Evolutionary conservation across 2,329 filamentous ascomycete genomes (phyloP), one percentile per base, ranked within the genome.

Genomic region (Boeremia lycopersici): DNA sequence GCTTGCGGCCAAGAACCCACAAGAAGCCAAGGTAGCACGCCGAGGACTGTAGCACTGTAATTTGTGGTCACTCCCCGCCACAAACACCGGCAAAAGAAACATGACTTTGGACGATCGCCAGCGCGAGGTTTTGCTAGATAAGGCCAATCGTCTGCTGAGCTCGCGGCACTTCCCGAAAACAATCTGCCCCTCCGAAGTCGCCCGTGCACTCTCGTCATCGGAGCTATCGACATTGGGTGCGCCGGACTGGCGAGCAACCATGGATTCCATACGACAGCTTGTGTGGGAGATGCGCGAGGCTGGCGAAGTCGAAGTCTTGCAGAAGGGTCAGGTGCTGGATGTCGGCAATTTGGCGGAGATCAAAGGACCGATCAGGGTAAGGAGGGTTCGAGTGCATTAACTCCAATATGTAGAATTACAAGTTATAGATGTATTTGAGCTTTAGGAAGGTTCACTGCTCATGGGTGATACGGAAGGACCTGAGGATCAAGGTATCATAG

Each of bases 171-270:
- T 66, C 44, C 81, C 81, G 10, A 82, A 82, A 62, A 83, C 81
- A 0, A 78, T 82, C 57, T 83, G 81, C 61, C 81, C 80, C 4
- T 82, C 80, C 12, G 81, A 82, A 67, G 74, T 82, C 34, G 79
- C 80, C 1, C 74, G 81, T 25, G 75, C 78, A 1, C 65, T 82
- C 8, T 76, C 78, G 12, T 15, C 53, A 2, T 50, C 65, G 8
- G 79, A 83, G 28, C 65, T 83, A 28, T 35, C 53, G 6, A 47
- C 43, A 17, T 40, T 74, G 33, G 35, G 59, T 23, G 65, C 59
- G 9, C 40, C 50, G 25, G 62, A 68, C 6, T 83, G 81, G 81
- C 71, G 79, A 43, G 77, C 80, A 17, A 69, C 77, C 1, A 83
- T 83, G 81, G 73, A 76, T 6, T 47, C 54, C 3, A 63, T 82